A percentile compares a stretch with the other conserved stretches of the same genome.
Conservation (phyloP, 1,284 basidiomycete species). For the Leccinum laetum region DNA sequence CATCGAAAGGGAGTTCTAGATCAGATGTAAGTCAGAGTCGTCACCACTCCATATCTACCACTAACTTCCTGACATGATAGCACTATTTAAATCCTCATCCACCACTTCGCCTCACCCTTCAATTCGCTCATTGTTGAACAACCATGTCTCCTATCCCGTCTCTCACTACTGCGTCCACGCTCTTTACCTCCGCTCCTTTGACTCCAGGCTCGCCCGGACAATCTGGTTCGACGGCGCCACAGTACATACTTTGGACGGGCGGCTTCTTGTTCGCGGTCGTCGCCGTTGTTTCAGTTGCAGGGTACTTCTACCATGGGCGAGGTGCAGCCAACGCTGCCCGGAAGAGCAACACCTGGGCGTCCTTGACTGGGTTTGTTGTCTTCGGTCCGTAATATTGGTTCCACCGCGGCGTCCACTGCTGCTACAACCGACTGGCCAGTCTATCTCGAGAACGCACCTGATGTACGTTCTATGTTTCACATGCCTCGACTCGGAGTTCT, state of each 20-base stretch:
- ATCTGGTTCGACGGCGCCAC: not conserved
- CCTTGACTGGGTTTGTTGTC: slow-evolving; percentile 14
- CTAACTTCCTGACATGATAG: not conserved
- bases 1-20: not conserved
- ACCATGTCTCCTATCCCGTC: slow-evolving; percentile 25
- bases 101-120: not conserved
- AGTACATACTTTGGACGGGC: slow-evolving; percentile 13
- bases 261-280: slow-evolving; percentile 21
- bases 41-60: no score
- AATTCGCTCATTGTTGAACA: slow-evolving; percentile 11
- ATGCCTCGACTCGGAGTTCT: not conserved
- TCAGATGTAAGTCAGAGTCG: not conserved
- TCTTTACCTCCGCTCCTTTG: slow-evolving; percentile 6
- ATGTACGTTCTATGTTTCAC: slow-evolving; percentile 11
- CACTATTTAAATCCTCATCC: not conserved
- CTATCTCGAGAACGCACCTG: slow-evolving; percentile 12
- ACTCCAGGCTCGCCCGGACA: not conserved
- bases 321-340: not conserved
- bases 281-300: slow-evolving; percentile 16
- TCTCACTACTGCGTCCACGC: slow-evolving; percentile 10
- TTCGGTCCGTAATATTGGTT: slow-evolving; percentile 3
- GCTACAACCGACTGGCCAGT: not conserved
- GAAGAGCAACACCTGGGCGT: slow-evolving; percentile 9
- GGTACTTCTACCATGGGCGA: slow-evolving; percentile 18
- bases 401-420: not conserved